phyloP scores from a whole-genome alignment of 2,329 filamentous ascomycete species.

The Alternaria viburni region DNA sequence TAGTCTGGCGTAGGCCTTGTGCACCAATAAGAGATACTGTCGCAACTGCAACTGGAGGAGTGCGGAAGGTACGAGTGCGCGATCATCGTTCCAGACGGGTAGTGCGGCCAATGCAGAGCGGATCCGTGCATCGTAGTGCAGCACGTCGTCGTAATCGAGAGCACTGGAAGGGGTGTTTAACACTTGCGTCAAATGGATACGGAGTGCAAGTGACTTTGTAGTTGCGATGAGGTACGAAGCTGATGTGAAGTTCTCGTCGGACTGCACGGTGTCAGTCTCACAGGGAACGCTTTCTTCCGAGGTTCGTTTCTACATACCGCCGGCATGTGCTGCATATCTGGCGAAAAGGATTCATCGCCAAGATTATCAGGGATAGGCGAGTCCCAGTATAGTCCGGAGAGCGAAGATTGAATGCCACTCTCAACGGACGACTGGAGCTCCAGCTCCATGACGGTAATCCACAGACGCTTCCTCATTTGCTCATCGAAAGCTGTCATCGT shows the following conservation, averaged over 20 bases:
- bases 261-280: constrained; percentile 8
- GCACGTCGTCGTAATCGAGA: constrained; percentile 40
- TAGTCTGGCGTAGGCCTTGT: constrained; percentile 40
- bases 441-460: constrained; percentile 63
- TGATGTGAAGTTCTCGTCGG: constrained; percentile 38
- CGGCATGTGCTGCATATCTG: constrained; percentile 31
- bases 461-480: constrained; percentile 62
- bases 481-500: constrained; percentile 52
- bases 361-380: constrained; percentile 57
- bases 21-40: constrained; percentile 45
- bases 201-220: constrained; percentile 37
- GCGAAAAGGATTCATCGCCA: constrained; percentile 56
- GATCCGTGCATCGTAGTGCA: constrained; percentile 43
- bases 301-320: constrained; percentile 4
- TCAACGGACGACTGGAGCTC: constrained; percentile 64
- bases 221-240: constrained; percentile 36
- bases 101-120: constrained; percentile 26
- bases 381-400: constrained; percentile 56
- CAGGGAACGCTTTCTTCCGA: neutral
- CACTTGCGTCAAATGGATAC: constrained; percentile 39
- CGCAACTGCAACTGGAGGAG: constrained; percentile 41
- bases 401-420: constrained; percentile 58
- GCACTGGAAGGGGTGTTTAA: constrained; percentile 40
- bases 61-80: constrained; percentile 23
- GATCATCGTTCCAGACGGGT: constrained; percentile 32